phyloP scores from a whole-genome alignment of 768 basidiomycete genomes.

The Asterophora lycoperdoides region DNA sequence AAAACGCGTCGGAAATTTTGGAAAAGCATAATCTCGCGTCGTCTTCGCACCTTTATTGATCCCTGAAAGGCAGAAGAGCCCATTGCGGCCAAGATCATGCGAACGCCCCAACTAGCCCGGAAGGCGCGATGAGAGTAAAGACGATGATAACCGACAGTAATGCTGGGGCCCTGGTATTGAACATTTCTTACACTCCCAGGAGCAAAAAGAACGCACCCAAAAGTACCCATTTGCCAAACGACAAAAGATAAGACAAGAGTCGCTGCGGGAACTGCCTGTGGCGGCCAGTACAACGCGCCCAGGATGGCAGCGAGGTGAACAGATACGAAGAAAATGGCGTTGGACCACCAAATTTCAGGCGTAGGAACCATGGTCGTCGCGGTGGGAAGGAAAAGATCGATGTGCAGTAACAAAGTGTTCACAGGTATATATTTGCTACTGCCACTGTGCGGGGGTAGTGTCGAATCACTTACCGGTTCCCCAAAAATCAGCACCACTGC shows the following conservation, averaged over 20 bases:
- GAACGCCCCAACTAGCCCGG: constrained; percentile 49
- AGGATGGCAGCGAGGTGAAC: constrained; percentile 54
- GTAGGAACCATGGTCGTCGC: neutral
- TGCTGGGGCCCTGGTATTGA: constrained; percentile 31
- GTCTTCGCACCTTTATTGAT: constrained; percentile 62
- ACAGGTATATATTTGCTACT: neutral
- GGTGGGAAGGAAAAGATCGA: constrained; percentile 1
- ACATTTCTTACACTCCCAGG: neutral
- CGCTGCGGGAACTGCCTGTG: constrained; percentile 34
- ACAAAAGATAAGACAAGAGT: constrained; percentile 52
- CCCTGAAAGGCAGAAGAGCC: constrained; percentile 78
- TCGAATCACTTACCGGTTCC: too few species aligned
- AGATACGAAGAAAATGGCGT: constrained; percentile 51
- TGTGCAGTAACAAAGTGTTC: neutral
- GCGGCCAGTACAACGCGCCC: constrained; percentile 51
- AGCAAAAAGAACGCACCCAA: constrained; percentile 46
- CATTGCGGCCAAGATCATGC: constrained; percentile 56
- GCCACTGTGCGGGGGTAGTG: too few species aligned
- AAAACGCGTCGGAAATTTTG: neutral
- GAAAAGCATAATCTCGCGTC: neutral
- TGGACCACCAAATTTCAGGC: constrained; percentile 58
- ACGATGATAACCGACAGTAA: constrained; percentile 75
- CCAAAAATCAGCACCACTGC: too few species aligned
- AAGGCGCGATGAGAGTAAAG: constrained; percentile 76
- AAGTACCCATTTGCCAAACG: constrained; percentile 66